Evolutionary conservation across 345 rosid species (phyloP).

Genomic region (Populus nigra): DNA sequence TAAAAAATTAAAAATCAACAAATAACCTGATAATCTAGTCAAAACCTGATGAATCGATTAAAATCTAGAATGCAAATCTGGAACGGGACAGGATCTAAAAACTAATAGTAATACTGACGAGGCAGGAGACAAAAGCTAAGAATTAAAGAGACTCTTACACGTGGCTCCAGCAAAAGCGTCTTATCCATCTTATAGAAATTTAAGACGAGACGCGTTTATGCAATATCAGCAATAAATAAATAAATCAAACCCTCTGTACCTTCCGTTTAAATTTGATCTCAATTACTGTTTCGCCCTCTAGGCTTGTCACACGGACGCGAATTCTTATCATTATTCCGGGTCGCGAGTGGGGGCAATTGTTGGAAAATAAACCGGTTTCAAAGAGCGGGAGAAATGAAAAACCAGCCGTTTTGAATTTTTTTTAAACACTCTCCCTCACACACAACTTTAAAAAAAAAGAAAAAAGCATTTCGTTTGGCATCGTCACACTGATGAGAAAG

Average conservation of each 20-base stretch:
- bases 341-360: neutral
- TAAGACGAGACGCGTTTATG: too few species aligned
- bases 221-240: neutral
- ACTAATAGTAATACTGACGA: too few species aligned
- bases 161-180: neutral
- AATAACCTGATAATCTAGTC: too few species aligned
- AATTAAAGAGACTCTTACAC: neutral
- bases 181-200: neutral
- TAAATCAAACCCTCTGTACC: too few species aligned
- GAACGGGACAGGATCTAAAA: too few species aligned
- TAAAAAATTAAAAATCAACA: too few species aligned
- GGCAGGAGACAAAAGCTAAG: too few species aligned
- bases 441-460: neutral
- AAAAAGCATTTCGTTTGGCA: neutral
- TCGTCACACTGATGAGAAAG: neutral
- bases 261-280: too few species aligned
- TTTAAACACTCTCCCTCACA: neutral
- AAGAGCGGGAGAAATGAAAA: constrained; percentile 3
- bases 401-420: neutral
- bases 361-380: neutral
- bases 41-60: rapidly evolving
- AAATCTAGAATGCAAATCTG: too few species aligned
- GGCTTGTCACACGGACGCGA: too few species aligned
- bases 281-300: neutral
- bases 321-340: too few species aligned